A percentile compares a stretch with the other conserved stretches of the same genome.
These are phyloP conservation scores for Pisolithus orientalis DNA, from an alignment of 768 basidiomycete genomes.

Conservation along the genomic window DNA sequence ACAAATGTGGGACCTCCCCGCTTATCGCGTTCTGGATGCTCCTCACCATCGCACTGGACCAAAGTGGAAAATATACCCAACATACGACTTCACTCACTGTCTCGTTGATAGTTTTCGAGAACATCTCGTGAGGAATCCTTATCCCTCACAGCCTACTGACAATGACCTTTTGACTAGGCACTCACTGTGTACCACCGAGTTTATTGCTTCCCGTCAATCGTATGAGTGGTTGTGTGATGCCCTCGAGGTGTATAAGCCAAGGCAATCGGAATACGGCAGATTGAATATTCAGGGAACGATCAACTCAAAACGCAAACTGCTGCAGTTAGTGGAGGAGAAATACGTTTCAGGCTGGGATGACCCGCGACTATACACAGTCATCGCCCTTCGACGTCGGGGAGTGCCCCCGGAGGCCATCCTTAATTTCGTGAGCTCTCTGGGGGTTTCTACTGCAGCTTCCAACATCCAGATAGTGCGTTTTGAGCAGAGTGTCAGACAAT, in stretches of 20 bases:
- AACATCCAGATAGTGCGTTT: conserved; percentile 87
- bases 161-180: conserved; percentile 49
- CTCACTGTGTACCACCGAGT: conserved; percentile 94
- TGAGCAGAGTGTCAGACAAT: conserved; percentile 82
- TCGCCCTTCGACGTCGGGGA: conserved; percentile 90
- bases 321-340: conserved; percentile 76
- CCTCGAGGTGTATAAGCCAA: conserved; percentile 94
- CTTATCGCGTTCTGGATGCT: conserved; percentile 87
- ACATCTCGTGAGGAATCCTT: conserved; percentile 78
- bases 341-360: conserved; percentile 95
- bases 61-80: conserved; percentile 97
- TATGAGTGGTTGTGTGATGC: conserved; percentile 99
- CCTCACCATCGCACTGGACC: conserved; percentile 90
- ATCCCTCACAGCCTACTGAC: background rate
- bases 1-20: conserved; percentile 99
- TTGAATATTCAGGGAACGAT: conserved; percentile 91
- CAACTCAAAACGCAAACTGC: conserved; percentile 94
- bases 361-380: conserved; percentile 93
- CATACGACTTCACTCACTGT: conserved; percentile 99
- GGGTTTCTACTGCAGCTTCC: conserved; percentile 79
- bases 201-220: conserved; percentile 90
- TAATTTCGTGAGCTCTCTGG: conserved; percentile 89
- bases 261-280: conserved; percentile 94
- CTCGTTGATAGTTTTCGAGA: conserved; percentile 97
- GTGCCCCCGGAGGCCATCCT: conserved; percentile 95